These are phyloP conservation scores for Elongisporangium prolatum DNA, from an alignment of 352 stramenopile species.

Conservation along the genomic window DNA sequence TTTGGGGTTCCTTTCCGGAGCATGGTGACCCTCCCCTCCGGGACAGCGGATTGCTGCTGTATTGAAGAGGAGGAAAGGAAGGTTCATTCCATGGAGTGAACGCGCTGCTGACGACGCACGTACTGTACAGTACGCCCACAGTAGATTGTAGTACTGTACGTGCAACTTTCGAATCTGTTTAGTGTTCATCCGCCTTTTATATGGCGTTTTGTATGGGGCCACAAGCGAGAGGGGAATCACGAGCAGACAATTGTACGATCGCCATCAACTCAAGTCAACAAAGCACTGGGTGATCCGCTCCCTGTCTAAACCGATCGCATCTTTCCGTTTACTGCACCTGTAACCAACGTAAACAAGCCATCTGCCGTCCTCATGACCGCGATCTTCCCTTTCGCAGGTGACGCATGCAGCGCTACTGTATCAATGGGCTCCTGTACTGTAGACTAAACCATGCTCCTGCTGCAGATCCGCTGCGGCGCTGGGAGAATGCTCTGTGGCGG, in stretches of 20 bases:
- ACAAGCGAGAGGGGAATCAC: background rate
- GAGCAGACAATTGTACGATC: background rate
- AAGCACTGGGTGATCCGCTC: background rate
- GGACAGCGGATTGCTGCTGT: background rate
- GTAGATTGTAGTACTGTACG: background rate
- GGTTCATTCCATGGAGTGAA: background rate
- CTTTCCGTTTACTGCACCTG: background rate
- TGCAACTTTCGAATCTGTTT: background rate
- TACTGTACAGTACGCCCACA: background rate
- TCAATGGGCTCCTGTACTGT: background rate
- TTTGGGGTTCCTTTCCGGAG: background rate
- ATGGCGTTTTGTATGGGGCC: background rate
- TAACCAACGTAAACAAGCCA: background rate
- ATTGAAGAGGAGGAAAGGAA: constrained; percentile 1
- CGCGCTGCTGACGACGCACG: constrained; percentile 8
- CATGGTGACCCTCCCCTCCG: background rate
- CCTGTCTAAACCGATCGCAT: background rate
- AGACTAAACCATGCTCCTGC: background rate
- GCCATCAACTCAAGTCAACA: background rate
- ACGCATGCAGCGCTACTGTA: background rate
- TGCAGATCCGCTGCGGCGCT: constrained; percentile 18
- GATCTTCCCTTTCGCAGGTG: constrained; percentile 32
- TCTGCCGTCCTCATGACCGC: constrained; percentile 16
- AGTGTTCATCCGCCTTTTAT: background rate
- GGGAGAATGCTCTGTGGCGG: constrained; percentile 25